phyloP scores from a whole-genome alignment of 2,329 filamentous ascomycete genomes.

The Setomelanomma holmii region DNA sequence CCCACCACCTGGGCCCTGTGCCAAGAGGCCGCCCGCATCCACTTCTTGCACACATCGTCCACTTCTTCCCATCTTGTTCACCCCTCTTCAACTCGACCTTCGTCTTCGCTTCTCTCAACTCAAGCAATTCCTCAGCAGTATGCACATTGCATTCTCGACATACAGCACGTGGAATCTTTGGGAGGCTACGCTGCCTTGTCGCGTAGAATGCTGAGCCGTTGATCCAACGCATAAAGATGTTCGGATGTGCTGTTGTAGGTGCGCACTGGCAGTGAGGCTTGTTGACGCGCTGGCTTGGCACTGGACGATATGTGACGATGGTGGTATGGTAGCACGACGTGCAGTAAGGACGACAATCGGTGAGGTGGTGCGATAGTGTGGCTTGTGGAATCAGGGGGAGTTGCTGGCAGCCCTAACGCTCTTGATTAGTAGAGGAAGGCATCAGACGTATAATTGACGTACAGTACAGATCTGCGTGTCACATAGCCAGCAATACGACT shows the following conservation, averaged over 20 bases:
- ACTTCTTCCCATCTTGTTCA: conserved; percentile 7
- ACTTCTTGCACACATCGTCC: conserved; percentile 12
- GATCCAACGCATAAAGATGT: conserved; percentile 3
- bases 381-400: conserved; percentile 11
- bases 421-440: neutral
- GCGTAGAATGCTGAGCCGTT: conserved; percentile 5
- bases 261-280: conserved; percentile 20
- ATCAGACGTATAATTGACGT: neutral
- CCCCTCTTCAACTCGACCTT: conserved; percentile 21
- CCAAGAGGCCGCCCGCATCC: conserved; percentile 18
- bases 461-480: conserved; percentile 26
- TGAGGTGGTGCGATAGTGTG: conserved; percentile 22
- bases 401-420: conserved; percentile 13
- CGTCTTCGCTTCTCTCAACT: conserved; percentile 16
- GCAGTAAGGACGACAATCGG: conserved; percentile 33
- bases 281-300: neutral
- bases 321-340: conserved; percentile 23
- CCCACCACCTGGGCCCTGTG: conserved; percentile 33
- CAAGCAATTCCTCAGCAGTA: conserved; percentile 9
- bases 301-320: neutral
- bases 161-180: conserved; percentile 3
- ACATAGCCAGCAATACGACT: conserved; percentile 31
- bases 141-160: conserved; percentile 23
- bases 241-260: conserved; percentile 8
- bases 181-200: neutral